Conservation (phyloP, 2,329 filamentous ascomycete genomes). For the Biscogniauxia marginata region DNA sequence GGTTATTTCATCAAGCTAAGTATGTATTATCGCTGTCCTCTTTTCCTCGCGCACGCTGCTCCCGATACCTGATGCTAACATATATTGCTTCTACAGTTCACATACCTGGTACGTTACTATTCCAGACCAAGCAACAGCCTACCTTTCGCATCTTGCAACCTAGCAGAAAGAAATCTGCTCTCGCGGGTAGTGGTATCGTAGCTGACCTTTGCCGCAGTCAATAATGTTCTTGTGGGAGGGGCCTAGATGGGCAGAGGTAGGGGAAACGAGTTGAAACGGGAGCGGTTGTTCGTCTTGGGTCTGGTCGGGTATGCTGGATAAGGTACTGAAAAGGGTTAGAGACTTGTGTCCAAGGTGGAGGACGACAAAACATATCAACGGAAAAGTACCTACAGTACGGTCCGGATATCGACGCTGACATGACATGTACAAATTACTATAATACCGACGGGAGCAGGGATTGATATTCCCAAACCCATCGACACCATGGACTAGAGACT, state of each 20-base stretch:
- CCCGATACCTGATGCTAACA: neutral
- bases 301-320: neutral
- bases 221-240: slow-evolving; percentile 67
- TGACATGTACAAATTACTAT: neutral
- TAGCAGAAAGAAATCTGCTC: too few relatives aligned
- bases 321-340: too few relatives aligned
- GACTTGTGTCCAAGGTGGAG: too few relatives aligned
- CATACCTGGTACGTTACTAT: slow-evolving; percentile 45
- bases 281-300: neutral
- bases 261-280: neutral
- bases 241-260: slow-evolving; percentile 43
- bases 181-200: neutral
- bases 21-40: slow-evolving; percentile 28
- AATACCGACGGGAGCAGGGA: neutral
- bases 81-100: slow-evolving; percentile 47
- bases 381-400: neutral
- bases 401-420: neutral
- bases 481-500: too few relatives aligned
- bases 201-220: slow-evolving; percentile 39
- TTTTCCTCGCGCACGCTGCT: neutral
- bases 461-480: too few relatives aligned
- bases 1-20: slow-evolving; percentile 71
- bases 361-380: neutral
- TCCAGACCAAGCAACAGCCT: neutral
- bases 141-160: neutral